Conservation (phyloP, 2,329 filamentous ascomycete genomes). For the Xylariaceae sp. region DNA sequence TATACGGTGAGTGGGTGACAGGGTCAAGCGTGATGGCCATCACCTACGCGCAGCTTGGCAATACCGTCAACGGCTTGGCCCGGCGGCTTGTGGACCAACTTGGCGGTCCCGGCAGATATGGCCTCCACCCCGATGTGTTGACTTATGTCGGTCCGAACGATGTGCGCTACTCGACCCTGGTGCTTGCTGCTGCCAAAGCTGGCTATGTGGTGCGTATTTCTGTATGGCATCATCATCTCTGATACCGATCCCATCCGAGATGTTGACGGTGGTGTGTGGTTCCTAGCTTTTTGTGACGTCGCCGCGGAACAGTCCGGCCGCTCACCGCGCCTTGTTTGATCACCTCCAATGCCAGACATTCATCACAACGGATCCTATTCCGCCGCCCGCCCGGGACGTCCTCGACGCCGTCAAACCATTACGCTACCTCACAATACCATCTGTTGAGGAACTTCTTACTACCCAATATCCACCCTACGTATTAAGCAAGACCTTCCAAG, state of each 20-base stretch:
- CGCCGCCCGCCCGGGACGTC: conserved; percentile 25
- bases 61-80: conserved; percentile 42
- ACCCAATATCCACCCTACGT: conserved; percentile 9
- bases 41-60: conserved; percentile 31
- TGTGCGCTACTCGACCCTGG: conserved; percentile 25
- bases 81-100: conserved; percentile 40
- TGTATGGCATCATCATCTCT: not conserved
- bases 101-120: conserved; percentile 24
- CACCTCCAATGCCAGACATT: conserved; percentile 36
- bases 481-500: conserved; percentile 24
- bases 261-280: no score
- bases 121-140: conserved; percentile 39
- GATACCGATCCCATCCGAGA: no score
- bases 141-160: conserved; percentile 44
- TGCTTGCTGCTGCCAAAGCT: conserved; percentile 26
- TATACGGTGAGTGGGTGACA: conserved; percentile 39
- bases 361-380: conserved; percentile 31
- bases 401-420: conserved; percentile 30
- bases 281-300: conserved; percentile 39
- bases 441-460: conserved; percentile 34
- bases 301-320: conserved; percentile 46
- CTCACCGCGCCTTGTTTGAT: conserved; percentile 38
- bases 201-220: conserved; percentile 32
- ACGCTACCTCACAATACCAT: conserved; percentile 31
- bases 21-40: conserved; percentile 30